These are phyloP conservation scores for Logfia minima DNA, from an alignment of 129 eudicot genomes.

Conservation along the genomic window DNA sequence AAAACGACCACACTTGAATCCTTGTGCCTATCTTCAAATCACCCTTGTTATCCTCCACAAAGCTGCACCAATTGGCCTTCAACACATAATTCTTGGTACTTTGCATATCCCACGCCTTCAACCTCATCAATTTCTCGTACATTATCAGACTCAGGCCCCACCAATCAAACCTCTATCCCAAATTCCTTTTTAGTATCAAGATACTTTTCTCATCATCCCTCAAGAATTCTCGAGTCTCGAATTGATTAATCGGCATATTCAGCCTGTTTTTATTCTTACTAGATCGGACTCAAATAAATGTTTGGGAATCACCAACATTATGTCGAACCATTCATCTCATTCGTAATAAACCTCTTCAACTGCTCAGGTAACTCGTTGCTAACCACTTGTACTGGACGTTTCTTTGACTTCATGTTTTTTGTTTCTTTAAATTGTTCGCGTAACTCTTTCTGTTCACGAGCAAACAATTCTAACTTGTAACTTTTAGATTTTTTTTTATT, in stretches of 20 bases:
- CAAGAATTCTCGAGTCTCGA: constrained; percentile 8
- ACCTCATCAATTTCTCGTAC: background rate
- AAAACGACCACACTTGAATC: constrained; percentile 33
- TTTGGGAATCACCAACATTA: constrained; percentile 32
- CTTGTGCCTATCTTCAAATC: background rate
- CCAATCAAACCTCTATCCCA: constrained; percentile 1
- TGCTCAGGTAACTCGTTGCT: background rate
- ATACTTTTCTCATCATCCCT: background rate
- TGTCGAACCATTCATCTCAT: constrained; percentile 14
- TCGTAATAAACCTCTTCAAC: constrained; percentile 9
- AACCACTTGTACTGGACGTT: background rate
- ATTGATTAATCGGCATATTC: constrained; percentile 22
- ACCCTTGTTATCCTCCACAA: background rate
- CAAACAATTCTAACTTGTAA: background rate
- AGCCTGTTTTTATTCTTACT: constrained; percentile 12
- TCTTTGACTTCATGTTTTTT: background rate
- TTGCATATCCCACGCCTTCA: constrained; percentile 14
- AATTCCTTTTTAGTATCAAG: background rate
- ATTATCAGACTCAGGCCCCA: constrained; percentile 28
- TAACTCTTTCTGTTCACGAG: background rate
- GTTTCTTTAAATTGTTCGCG: background rate
- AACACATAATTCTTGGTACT: background rate
- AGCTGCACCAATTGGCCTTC: constrained; percentile 8
- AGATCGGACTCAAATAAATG: too few relatives aligned
- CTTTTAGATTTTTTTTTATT: too few relatives aligned